A percentile compares a stretch with the other conserved stretches of the same genome.
Conservation (phyloP, 257 asterid genomes). For the Ballota nigra region DNA sequence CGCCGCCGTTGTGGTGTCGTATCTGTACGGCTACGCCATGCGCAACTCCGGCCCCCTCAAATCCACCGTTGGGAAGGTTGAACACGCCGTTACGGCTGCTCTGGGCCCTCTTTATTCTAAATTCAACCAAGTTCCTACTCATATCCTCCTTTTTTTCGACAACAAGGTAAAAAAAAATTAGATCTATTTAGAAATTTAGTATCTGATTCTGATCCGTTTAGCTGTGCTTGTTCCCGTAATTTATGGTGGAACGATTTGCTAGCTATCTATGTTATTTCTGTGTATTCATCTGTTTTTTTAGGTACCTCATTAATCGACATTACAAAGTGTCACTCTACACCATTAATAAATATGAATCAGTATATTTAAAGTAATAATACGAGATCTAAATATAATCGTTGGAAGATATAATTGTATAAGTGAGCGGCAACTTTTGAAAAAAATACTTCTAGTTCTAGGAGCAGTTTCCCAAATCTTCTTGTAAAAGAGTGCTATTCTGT, state of each 20-base stretch:
- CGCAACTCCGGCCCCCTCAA: conserved; percentile 65
- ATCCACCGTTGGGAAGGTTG: conserved; percentile 54
- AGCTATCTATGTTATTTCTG: too few species aligned
- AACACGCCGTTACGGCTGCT: conserved; percentile 54
- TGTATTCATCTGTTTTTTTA: background rate
- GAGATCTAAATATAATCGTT: too few species aligned
- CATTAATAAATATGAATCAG: too few species aligned
- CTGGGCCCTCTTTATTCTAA: conserved; percentile 56
- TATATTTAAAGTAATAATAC: too few species aligned
- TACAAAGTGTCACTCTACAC: too few species aligned
- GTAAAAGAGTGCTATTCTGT: too few species aligned
- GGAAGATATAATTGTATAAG: too few species aligned
- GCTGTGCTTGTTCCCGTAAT: background rate
- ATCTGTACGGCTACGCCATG: conserved; percentile 62
- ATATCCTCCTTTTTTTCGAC: conserved; percentile 60
- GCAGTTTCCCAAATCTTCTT: too few species aligned
- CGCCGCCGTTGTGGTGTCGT: conserved; percentile 45
- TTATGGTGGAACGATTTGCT: too few species aligned
- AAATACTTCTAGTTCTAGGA: too few species aligned
- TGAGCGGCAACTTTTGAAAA: too few species aligned
- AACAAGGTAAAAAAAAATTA: conserved; percentile 38
- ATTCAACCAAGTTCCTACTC: conserved; percentile 50
- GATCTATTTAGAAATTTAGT: background rate
- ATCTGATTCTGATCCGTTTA: background rate
- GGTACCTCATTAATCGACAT: too few species aligned